Percentiles rank a stretch among this genome's conserved stretches.
phyloP scores from a whole-genome alignment of 2,329 filamentous ascomycete genomes.

The Penicillium sp. region DNA sequence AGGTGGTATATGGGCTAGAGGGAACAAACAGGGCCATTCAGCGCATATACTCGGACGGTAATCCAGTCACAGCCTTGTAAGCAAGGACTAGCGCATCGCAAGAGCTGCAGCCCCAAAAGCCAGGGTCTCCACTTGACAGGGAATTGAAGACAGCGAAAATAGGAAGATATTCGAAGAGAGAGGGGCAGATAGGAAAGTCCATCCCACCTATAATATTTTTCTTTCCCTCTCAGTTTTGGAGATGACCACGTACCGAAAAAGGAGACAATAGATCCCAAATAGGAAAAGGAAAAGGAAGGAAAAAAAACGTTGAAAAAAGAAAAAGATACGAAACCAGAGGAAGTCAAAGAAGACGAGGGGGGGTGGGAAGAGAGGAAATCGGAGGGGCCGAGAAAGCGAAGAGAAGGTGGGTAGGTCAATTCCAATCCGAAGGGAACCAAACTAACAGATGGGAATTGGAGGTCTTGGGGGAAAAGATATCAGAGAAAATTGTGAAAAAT shows the following conservation, averaged over 20 bases:
- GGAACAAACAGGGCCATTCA: conserved; percentile 1
- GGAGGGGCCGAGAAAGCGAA: conserved; percentile 4
- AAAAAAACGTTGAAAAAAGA: neutral
- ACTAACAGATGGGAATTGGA: neutral
- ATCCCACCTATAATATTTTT: conserved; percentile 13
- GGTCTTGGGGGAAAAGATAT: neutral
- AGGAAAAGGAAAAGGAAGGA: neutral
- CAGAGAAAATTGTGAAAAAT: neutral
- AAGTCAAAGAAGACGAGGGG: conserved; percentile 6
- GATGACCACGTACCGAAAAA: neutral
- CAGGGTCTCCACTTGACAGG: neutral
- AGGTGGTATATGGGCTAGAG: neutral
- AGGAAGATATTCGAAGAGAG: neutral
- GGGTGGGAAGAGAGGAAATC: conserved; percentile 5
- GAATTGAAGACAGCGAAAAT: neutral
- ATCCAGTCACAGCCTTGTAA: conserved; percentile 1
- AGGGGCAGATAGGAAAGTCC: conserved; percentile 1
- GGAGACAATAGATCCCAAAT: neutral
- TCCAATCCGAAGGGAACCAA: neutral
- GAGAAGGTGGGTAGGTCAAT: conserved; percentile 1
- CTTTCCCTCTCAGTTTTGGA: neutral
- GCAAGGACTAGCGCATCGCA: conserved; percentile 1
- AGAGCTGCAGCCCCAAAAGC: conserved; percentile 3
- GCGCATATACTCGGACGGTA: neutral
- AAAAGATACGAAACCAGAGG: neutral